Percentiles rank a stretch among this genome's conserved stretches.
Evolutionary conservation across 2,329 filamentous ascomycete genomes (phyloP).

Genomic region (Sporothrix pseudoabietina): DNA sequence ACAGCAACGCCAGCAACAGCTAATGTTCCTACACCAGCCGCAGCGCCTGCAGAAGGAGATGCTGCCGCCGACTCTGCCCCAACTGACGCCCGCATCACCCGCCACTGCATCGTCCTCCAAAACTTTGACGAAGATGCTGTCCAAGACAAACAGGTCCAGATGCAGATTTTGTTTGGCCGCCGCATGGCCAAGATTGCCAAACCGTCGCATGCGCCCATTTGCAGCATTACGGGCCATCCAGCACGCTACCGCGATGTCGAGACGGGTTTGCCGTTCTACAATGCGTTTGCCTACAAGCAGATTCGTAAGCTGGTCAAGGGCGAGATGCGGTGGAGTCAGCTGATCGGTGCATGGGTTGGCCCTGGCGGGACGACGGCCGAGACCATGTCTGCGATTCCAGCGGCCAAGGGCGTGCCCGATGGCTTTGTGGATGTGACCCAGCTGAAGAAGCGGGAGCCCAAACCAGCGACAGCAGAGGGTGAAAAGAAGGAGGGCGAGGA

Average conservation of each 20-base stretch:
- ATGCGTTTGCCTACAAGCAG: slow-evolving; percentile 77
- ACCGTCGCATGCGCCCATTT: slow-evolving; percentile 59
- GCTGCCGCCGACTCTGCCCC: slow-evolving; percentile 40
- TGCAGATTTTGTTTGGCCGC: slow-evolving; percentile 60
- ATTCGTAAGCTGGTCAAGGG: slow-evolving; percentile 73
- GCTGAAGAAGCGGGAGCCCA: slow-evolving; percentile 30
- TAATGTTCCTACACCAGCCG: not conserved
- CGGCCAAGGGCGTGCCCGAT: slow-evolving; percentile 76
- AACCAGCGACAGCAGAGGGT: slow-evolving; percentile 26
- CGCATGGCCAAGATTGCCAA: slow-evolving; percentile 61
- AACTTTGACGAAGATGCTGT: slow-evolving; percentile 61
- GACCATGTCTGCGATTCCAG: slow-evolving; percentile 44
- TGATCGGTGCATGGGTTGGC: slow-evolving; percentile 83
- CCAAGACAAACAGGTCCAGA: slow-evolving; percentile 59
- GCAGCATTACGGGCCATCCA: slow-evolving; percentile 78
- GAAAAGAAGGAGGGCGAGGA: slow-evolving; percentile 13
- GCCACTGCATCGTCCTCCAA: slow-evolving; percentile 61
- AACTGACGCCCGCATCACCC: slow-evolving; percentile 55
- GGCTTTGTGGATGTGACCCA: slow-evolving; percentile 59
- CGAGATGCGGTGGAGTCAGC: slow-evolving; percentile 78
- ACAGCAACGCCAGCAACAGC: not conserved
- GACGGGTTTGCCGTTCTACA: slow-evolving; percentile 80
- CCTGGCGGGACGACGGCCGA: slow-evolving; percentile 43
- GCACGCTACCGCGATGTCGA: slow-evolving; percentile 83
- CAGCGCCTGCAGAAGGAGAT: not conserved